A percentile compares a stretch with the other conserved stretches of the same genome.
Conservation (phyloP, 768 basidiomycete species). For the Serendipita sp. region DNA sequence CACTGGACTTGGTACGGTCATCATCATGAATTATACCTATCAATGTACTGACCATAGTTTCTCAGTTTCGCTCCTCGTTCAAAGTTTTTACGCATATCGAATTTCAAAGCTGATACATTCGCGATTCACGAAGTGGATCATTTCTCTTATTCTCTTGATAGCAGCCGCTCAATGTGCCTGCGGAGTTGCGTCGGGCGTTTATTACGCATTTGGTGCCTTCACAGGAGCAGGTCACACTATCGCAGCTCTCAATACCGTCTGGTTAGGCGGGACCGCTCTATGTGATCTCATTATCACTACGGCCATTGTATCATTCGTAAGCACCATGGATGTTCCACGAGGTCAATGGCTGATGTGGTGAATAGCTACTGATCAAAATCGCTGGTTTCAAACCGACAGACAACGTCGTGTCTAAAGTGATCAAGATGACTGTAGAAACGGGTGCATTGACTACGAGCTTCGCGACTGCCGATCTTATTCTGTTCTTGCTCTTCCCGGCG, state of each 20-base stretch:
- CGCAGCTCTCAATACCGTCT: neutral
- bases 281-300: neutral
- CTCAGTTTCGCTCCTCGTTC: constrained; percentile 1
- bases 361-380: neutral
- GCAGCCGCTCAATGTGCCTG: neutral
- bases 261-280: neutral
- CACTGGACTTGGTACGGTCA: neutral
- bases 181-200: neutral
- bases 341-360: neutral
- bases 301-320: neutral
- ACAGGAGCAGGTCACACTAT: neutral
- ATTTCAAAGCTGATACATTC: neutral
- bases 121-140: neutral
- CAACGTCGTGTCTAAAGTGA: neutral
- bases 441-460: neutral
- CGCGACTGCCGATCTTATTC: neutral
- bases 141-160: neutral
- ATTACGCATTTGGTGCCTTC: neutral
- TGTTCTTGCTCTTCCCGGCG: neutral
- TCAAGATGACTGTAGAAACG: neutral
- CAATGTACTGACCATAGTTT: neutral
- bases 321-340: neutral
- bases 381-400: neutral
- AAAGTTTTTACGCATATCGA: constrained; percentile 1
- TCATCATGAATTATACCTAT: neutral